phyloP scores from a whole-genome alignment of 305 asterid genomes.

The Salvia sclarea region DNA sequence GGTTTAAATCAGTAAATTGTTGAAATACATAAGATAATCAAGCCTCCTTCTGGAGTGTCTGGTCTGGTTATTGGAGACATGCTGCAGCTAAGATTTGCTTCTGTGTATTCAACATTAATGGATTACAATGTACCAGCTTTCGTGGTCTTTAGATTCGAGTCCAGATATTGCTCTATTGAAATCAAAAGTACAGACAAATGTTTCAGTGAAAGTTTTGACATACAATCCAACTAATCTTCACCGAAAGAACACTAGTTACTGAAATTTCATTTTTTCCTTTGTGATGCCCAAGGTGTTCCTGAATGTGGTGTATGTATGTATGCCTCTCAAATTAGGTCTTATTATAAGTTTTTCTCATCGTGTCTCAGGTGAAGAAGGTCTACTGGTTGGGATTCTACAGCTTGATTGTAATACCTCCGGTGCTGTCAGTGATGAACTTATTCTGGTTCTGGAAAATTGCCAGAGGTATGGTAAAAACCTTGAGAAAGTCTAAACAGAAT shows the following conservation, averaged over 20 bases:
- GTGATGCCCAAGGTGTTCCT: background rate
- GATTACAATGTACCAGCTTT: background rate
- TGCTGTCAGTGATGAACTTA: slow-evolving; percentile 57
- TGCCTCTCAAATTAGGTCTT: background rate
- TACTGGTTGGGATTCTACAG: slow-evolving; percentile 70
- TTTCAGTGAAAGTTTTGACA: background rate
- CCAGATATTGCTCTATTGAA: background rate
- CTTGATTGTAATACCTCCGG: slow-evolving; percentile 61
- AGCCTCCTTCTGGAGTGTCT: background rate
- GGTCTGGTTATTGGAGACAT: background rate
- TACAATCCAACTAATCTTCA: slow-evolving; percentile 1
- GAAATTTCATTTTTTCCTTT: background rate
- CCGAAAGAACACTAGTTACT: background rate
- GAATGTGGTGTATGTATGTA: background rate
- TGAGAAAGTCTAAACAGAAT: slow-evolving; percentile 62
- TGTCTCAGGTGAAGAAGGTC: slow-evolving; percentile 64
- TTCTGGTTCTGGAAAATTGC: slow-evolving; percentile 88
- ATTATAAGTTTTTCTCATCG: background rate
- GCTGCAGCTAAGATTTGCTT: background rate
- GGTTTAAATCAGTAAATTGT: background rate
- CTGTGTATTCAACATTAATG: background rate
- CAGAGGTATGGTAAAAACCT: slow-evolving; percentile 70
- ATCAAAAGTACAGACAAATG: background rate
- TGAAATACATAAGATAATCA: background rate
- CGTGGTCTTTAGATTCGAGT: no score